Conservation (phyloP, 495 filamentous ascomycete genomes). For the Podospora comata region DNA sequence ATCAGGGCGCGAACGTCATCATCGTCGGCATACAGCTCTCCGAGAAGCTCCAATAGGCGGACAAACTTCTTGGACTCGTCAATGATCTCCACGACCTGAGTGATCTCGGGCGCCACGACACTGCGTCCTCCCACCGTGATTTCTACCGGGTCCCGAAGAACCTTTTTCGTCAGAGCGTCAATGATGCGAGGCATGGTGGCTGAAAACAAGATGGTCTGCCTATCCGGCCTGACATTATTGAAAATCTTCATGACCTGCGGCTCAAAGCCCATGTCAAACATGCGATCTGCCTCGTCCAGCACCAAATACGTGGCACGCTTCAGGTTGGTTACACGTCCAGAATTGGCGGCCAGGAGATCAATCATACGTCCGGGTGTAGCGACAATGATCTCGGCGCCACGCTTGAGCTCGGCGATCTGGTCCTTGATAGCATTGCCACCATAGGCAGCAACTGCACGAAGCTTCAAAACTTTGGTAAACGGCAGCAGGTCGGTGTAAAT, state of each 20-base stretch:
- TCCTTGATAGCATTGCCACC: conserved; percentile 96
- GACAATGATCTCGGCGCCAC: conserved; percentile 91
- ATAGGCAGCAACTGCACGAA: conserved; percentile 93
- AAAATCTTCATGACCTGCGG: conserved; percentile 98
- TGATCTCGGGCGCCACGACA: conserved; percentile 92
- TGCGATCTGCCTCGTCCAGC: conserved; percentile 94
- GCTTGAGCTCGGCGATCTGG: conserved; percentile 93
- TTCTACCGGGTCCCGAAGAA: conserved; percentile 79
- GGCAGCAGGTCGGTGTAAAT: conserved; percentile 93
- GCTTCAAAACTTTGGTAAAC: conserved; percentile 81
- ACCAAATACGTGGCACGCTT: conserved; percentile 87
- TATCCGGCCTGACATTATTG: conserved; percentile 81
- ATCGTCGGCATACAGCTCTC: conserved; percentile 80
- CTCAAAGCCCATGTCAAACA: conserved; percentile 99
- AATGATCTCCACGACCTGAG: conserved; percentile 86
- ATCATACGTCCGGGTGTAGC: conserved; percentile 97
- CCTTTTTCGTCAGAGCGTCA: conserved; percentile 85
- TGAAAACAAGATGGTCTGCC: conserved; percentile 92
- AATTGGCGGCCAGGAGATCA: conserved; percentile 88
- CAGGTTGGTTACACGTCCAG: conserved; percentile 86
- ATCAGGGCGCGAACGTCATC: conserved; percentile 87
- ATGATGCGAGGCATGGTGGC: conserved; percentile 95
- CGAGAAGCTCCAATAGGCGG: conserved; percentile 79
- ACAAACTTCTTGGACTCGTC: conserved; percentile 80
- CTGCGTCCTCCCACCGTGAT: conserved; percentile 89